Conservation (phyloP, 2,329 filamentous ascomycete species). For the Calonectria honghensis region DNA sequence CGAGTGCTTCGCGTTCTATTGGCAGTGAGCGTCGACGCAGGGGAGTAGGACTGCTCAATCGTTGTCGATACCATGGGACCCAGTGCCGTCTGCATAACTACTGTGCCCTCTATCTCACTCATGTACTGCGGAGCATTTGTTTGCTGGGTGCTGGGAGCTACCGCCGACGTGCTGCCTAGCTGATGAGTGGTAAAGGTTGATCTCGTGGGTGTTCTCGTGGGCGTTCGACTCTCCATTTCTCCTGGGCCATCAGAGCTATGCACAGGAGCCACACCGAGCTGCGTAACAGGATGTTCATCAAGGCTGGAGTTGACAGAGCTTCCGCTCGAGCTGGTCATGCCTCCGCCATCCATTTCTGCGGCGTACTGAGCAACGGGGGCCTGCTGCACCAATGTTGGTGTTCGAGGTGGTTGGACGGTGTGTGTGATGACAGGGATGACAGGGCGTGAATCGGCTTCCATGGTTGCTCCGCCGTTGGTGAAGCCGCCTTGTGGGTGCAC, state of each 20-base stretch:
- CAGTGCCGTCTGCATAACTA: slow-evolving; percentile 1
- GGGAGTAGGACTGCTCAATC: slow-evolving; percentile 10
- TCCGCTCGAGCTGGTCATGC: slow-evolving; percentile 2
- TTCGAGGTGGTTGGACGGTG: slow-evolving; percentile 12
- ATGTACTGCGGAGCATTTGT: not conserved
- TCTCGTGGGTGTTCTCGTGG: not conserved
- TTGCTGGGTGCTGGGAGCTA: not conserved
- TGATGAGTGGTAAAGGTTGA: not conserved
- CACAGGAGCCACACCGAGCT: not conserved
- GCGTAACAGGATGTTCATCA: not conserved
- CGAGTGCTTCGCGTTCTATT: not conserved
- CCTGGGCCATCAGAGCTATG: not conserved
- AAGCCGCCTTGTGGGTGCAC: not conserved
- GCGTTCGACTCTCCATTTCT: not conserved
- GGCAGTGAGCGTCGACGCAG: not conserved
- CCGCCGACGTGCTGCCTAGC: not conserved
- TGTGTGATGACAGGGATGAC: slow-evolving; percentile 12
- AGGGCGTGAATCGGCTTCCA: not conserved
- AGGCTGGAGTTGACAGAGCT: slow-evolving; percentile 5
- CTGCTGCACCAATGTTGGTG: slow-evolving; percentile 12
- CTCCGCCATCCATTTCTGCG: not conserved
- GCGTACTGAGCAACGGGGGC: not conserved
- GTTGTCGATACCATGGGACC: slow-evolving; percentile 16
- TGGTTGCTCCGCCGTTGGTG: not conserved
- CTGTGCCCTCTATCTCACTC: slow-evolving; percentile 27